phyloP scores from a whole-genome alignment of 2,329 filamentous ascomycete genomes.

The Phaeosphaeria sp. region DNA sequence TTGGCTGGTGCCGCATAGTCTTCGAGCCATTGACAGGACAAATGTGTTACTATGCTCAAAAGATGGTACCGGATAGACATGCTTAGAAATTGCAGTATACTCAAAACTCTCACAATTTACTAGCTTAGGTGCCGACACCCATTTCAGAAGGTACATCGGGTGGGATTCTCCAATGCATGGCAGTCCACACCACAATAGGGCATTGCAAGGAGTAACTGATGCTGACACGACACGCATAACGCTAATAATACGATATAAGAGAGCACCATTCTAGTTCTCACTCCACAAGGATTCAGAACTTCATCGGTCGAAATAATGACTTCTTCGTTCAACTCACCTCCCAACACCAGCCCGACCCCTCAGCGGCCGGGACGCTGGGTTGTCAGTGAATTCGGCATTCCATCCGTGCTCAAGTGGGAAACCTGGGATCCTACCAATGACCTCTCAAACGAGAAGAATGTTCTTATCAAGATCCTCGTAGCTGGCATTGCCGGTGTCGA shows the following conservation, averaged over 20 bases:
- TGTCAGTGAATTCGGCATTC: slow-evolving; percentile 8
- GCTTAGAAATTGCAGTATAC: neutral
- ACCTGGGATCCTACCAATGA: slow-evolving; percentile 2
- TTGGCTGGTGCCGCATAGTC: neutral
- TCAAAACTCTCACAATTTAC: neutral
- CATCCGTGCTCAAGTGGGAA: slow-evolving; percentile 14
- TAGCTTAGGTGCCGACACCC: too few relatives aligned
- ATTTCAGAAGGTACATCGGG: too few relatives aligned
- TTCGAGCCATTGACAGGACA: neutral
- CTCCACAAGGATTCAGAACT: neutral
- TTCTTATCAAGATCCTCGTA: slow-evolving; percentile 13
- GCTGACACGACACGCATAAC: neutral
- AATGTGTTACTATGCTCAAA: neutral
- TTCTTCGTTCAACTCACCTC: neutral
- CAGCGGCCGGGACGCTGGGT: slow-evolving; percentile 11
- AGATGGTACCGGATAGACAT: neutral
- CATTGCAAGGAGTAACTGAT: too few relatives aligned
- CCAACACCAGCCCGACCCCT: slow-evolving; percentile 11
- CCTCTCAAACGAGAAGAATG: slow-evolving; percentile 5
- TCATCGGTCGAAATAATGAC: neutral
- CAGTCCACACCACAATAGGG: too few relatives aligned
- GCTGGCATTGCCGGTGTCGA: slow-evolving; percentile 16
- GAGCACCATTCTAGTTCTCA: neutral
- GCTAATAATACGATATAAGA: neutral
- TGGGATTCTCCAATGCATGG: too few relatives aligned